Evolutionary conservation across 2,329 filamentous ascomycete species (phyloP).

Genomic region (Dactylellina haptotyla): DNA sequence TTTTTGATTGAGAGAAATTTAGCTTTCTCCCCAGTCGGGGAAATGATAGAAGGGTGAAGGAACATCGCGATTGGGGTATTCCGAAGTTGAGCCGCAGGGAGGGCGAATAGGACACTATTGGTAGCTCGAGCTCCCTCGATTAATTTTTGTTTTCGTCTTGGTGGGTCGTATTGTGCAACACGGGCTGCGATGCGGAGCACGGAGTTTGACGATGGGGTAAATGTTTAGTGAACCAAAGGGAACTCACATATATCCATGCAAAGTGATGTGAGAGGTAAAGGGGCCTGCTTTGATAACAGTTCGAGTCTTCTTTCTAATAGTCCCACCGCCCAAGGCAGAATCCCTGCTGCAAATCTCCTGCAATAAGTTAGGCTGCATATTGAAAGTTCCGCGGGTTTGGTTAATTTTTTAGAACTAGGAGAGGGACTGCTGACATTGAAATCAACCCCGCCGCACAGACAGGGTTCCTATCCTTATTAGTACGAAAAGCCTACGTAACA

Average conservation of each 20-base stretch:
- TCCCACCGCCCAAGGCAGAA: constrained; percentile 20
- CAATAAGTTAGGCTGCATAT: constrained; percentile 54
- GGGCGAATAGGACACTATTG: constrained; percentile 26
- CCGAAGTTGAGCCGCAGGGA: constrained; percentile 54
- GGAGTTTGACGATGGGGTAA: constrained; percentile 55
- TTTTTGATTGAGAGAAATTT: not conserved
- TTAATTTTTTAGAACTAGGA: constrained; percentile 21
- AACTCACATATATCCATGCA: constrained; percentile 32
- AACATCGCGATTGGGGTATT: constrained; percentile 43
- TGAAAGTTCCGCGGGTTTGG: constrained; percentile 48
- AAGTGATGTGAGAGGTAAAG: constrained; percentile 33
- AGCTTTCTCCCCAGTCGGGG: not conserved
- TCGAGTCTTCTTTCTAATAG: constrained; percentile 29
- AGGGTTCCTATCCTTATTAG: constrained; percentile 22
- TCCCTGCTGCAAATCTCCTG: constrained; percentile 55
- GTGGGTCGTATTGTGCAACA: constrained; percentile 55
- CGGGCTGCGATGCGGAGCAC: constrained; percentile 49
- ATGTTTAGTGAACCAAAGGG: constrained; percentile 52
- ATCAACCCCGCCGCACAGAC: constrained; percentile 22
- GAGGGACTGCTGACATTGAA: constrained; percentile 3
- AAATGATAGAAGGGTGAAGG: constrained; percentile 12
- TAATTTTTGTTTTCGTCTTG: constrained; percentile 24
- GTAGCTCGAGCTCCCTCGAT: constrained; percentile 28
- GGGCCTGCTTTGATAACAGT: constrained; percentile 28
- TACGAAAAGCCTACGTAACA: constrained; percentile 29